Conservation (phyloP, 2,329 filamentous ascomycete genomes). For the Alternaria tenuissima region DNA sequence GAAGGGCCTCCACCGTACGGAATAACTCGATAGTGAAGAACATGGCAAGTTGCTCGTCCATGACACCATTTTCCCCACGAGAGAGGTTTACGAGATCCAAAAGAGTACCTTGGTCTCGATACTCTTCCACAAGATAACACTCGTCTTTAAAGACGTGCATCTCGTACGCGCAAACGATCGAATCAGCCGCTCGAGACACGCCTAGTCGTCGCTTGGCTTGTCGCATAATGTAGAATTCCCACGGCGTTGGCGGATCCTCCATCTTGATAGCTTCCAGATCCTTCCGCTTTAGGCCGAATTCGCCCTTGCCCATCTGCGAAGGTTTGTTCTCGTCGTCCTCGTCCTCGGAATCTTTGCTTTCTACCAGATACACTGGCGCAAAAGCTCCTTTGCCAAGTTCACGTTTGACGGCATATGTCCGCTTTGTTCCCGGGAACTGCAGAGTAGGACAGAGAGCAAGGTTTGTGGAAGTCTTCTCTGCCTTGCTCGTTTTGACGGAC, state of each 20-base stretch:
- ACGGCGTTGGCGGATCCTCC: constrained; percentile 85
- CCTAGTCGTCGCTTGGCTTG: constrained; percentile 80
- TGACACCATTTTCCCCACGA: constrained; percentile 74
- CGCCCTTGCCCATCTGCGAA: constrained; percentile 69
- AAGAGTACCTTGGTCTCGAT: constrained; percentile 86
- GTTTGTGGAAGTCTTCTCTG: constrained; percentile 69
- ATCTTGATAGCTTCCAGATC: constrained; percentile 89
- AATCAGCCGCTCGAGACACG: constrained; percentile 74
- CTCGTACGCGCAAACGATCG: constrained; percentile 84
- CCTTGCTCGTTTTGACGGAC: constrained; percentile 65
- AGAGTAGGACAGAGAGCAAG: constrained; percentile 69
- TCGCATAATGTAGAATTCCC: constrained; percentile 97
- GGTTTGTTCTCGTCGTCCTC: constrained; percentile 54
- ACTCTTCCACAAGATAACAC: constrained; percentile 87
- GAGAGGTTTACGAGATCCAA: constrained; percentile 94
- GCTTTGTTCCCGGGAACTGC: constrained; percentile 69
- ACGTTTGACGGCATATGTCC: constrained; percentile 78
- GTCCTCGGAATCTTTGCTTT: constrained; percentile 67
- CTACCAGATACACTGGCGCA: constrained; percentile 91
- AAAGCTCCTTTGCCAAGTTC: constrained; percentile 94
- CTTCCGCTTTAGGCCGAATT: constrained; percentile 66
- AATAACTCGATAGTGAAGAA: constrained; percentile 94
- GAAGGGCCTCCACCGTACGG: constrained; percentile 86
- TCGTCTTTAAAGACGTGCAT: constrained; percentile 92
- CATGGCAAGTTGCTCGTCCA: constrained; percentile 93